Evolutionary conservation across 768 basidiomycete species (phyloP).

Genomic region (Leccinum fibrillosum): DNA sequence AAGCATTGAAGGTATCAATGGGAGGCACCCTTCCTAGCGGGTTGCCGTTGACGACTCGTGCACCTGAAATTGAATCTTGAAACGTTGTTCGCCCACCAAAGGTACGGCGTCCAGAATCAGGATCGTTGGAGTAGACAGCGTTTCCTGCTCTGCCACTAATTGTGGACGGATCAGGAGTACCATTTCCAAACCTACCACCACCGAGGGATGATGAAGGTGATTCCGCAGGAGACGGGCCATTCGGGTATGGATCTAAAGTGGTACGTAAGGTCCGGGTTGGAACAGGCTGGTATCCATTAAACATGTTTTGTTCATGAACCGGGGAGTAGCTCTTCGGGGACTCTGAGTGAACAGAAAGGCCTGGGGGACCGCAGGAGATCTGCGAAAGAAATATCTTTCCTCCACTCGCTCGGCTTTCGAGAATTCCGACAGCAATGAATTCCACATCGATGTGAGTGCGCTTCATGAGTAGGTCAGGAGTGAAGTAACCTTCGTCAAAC

Average conservation of each 20-base stretch:
- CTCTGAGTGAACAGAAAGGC: slow-evolving; percentile 48
- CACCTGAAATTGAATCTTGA: slow-evolving; percentile 41
- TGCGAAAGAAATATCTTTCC: slow-evolving; percentile 65
- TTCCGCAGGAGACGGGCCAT: slow-evolving; percentile 54
- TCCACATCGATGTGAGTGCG: slow-evolving; percentile 66
- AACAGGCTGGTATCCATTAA: slow-evolving; percentile 62
- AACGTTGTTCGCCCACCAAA: slow-evolving; percentile 36
- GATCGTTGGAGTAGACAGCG: slow-evolving; percentile 37
- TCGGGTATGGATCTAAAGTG: slow-evolving; percentile 63
- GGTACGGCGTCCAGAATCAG: slow-evolving; percentile 33
- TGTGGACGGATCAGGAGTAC: slow-evolving; percentile 64
- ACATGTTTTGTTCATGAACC: slow-evolving; percentile 35
- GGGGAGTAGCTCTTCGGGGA: slow-evolving; percentile 45
- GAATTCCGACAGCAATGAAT: slow-evolving; percentile 63
- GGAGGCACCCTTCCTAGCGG: slow-evolving; percentile 31
- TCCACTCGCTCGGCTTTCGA: slow-evolving; percentile 48
- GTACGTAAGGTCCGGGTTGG: slow-evolving; percentile 59
- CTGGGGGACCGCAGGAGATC: slow-evolving; percentile 47
- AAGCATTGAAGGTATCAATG: slow-evolving; percentile 39
- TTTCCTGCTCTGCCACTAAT: slow-evolving; percentile 48
- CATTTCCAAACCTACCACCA: slow-evolving; percentile 57
- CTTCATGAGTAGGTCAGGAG: slow-evolving; percentile 78
- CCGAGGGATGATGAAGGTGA: slow-evolving; percentile 75
- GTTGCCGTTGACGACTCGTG: slow-evolving; percentile 34
- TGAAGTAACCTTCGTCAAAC: slow-evolving; percentile 89